Conservation (phyloP, 1,139 yeast genomes). For the Blastobotrys arbuscula region DNA sequence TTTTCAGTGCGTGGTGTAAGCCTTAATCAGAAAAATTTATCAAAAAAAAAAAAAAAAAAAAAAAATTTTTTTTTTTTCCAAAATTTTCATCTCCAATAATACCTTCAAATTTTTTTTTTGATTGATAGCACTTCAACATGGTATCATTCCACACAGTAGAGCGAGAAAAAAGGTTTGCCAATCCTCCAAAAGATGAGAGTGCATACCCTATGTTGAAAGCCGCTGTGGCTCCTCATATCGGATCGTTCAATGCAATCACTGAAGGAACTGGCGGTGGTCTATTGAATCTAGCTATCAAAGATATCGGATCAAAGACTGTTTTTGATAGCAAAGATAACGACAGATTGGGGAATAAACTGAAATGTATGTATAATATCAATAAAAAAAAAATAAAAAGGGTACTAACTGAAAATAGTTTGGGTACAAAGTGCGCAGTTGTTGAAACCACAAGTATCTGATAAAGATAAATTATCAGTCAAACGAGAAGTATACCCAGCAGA, state of each 20-base stretch:
- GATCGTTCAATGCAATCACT: conserved; percentile 91
- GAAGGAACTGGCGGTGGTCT: conserved; percentile 76
- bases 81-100: neutral
- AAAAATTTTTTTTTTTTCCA: neutral
- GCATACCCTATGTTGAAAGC: conserved; percentile 78
- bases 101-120: neutral
- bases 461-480: conserved; percentile 74
- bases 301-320: conserved; percentile 78
- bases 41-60: neutral
- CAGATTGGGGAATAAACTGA: conserved; percentile 75
- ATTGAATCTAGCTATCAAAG: conserved; percentile 77
- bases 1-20: too few relatives aligned
- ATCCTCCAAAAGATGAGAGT: conserved; percentile 83
- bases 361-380: conserved; percentile 25
- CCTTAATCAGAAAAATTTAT: too few relatives aligned
- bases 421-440: conserved; percentile 84
- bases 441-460: conserved; percentile 68
- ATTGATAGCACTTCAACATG: conserved; percentile 15
- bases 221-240: conserved; percentile 92
- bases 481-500: conserved; percentile 77
- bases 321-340: conserved; percentile 70
- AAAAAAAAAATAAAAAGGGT: conserved; percentile 1
- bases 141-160: conserved; percentile 75
- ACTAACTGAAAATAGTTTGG: conserved; percentile 40
- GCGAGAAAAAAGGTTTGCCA: conserved; percentile 75